phyloP scores from a whole-genome alignment of 495 filamentous ascomycete species.

The Xylaria grammica region DNA sequence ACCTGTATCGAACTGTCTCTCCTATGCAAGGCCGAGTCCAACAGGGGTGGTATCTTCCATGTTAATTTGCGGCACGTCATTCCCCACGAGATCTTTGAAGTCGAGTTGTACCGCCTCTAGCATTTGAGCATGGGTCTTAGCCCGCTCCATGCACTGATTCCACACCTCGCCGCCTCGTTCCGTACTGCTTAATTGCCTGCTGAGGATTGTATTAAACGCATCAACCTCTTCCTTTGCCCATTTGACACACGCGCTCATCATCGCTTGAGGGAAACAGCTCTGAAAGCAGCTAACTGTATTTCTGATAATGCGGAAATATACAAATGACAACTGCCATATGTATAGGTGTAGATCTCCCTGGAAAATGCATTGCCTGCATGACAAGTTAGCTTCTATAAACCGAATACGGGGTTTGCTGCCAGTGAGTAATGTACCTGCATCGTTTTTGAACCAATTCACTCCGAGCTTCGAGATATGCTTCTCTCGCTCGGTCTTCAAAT shows the following conservation, averaged over 20 bases:
- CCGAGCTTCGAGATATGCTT: slow-evolving; percentile 82
- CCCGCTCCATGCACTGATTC: slow-evolving; percentile 82
- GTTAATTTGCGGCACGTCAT: slow-evolving; percentile 35
- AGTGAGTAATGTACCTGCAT: slow-evolving; percentile 65
- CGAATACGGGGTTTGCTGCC: neutral
- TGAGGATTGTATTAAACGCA: slow-evolving; percentile 82
- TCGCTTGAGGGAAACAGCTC: slow-evolving; percentile 80
- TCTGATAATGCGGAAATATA: slow-evolving; percentile 92
- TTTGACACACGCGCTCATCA: slow-evolving; percentile 91
- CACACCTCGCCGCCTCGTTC: slow-evolving; percentile 73
- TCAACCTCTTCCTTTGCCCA: slow-evolving; percentile 95
- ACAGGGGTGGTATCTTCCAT: slow-evolving; percentile 36
- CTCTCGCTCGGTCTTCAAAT: slow-evolving; percentile 86
- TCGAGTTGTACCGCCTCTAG: slow-evolving; percentile 88
- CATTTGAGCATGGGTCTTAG: slow-evolving; percentile 78
- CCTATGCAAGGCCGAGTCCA: slow-evolving; percentile 47
- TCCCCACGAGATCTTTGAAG: slow-evolving; percentile 73
- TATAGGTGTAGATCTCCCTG: slow-evolving; percentile 90
- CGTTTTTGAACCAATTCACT: slow-evolving; percentile 76
- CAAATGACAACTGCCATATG: slow-evolving; percentile 93
- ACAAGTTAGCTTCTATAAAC: slow-evolving; percentile 37
- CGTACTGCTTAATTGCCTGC: slow-evolving; percentile 79
- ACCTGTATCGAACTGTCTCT: neutral
- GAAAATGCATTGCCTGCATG: slow-evolving; percentile 81
- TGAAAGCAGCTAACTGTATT: slow-evolving; percentile 91